phyloP scores from a whole-genome alignment of 1,284 basidiomycete species.

The Anthracocystis panici-leucophaei region DNA sequence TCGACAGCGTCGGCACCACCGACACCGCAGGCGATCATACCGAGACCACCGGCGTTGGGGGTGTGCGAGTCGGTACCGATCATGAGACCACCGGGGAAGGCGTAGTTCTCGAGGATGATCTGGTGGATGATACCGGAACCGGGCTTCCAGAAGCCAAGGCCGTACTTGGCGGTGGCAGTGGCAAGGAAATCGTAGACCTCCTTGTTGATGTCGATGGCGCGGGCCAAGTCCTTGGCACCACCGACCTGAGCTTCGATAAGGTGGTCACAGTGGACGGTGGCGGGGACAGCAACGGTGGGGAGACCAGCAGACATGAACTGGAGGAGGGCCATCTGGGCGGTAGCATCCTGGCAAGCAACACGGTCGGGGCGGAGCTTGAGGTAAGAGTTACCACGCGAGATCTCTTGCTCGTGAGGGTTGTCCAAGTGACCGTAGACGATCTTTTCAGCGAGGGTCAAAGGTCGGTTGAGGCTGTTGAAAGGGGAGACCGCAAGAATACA shows the following conservation, averaged over 20 bases:
- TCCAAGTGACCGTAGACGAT: constrained; percentile 70
- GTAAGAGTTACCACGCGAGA: constrained; percentile 67
- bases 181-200: constrained; percentile 99
- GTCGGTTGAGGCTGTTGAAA: constrained; percentile 66
- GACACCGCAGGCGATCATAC: constrained; percentile 98
- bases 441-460: constrained; percentile 68
- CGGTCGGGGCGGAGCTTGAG: constrained; percentile 73
- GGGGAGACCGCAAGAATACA: background rate
- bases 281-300: constrained; percentile 87
- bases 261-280: constrained; percentile 94
- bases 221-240: constrained; percentile 90
- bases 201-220: constrained; percentile 94
- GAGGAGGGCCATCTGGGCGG: constrained; percentile 98
- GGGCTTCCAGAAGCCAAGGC: constrained; percentile 99
- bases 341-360: constrained; percentile 99
- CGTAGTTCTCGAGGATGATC: constrained; percentile 94
- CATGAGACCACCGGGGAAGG: constrained; percentile 98
- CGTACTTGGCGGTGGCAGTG: constrained; percentile 97
- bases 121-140: constrained; percentile 85
- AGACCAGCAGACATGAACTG: constrained; percentile 99
- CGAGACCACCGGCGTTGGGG: constrained; percentile 97
- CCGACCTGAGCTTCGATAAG: constrained; percentile 97
- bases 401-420: constrained; percentile 68
- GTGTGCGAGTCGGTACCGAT: constrained; percentile 99
- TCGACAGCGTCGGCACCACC: constrained; percentile 99